These are phyloP conservation scores for Picea sitchensis DNA, from an alignment of 75 land plant species.

Conservation along the genomic window DNA sequence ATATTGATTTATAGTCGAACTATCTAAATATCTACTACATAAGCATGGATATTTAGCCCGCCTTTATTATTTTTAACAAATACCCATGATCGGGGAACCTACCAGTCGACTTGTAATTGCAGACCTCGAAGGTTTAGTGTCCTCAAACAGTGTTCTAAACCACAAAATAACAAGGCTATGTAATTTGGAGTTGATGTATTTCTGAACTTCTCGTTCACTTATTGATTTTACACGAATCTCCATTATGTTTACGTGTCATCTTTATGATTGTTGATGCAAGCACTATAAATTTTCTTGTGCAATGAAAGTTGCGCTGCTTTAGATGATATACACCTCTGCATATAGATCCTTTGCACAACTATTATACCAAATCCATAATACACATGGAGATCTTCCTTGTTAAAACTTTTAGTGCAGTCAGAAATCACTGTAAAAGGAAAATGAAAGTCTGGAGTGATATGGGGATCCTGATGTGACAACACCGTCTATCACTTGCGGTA, in stretches of 20 bases:
- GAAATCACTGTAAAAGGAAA: too few species aligned
- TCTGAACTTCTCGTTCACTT: not conserved
- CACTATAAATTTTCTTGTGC: not conserved
- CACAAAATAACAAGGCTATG: not conserved
- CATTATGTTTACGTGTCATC: too few species aligned
- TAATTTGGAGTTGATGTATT: not conserved
- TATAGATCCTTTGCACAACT: not conserved
- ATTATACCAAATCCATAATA: not conserved
- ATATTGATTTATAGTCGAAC: not conserved
- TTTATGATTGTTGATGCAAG: not conserved
- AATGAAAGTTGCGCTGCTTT: not conserved
- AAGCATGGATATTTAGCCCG: too few species aligned
- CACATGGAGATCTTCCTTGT: too few species aligned
- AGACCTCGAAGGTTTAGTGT: too few species aligned
- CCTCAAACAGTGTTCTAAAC: not conserved
- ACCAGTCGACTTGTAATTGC: not conserved
- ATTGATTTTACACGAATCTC: too few species aligned
- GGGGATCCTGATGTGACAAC: too few species aligned
- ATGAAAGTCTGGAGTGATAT: too few species aligned
- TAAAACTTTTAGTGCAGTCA: too few species aligned
- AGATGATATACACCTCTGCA: not conserved
- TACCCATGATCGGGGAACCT: not conserved
- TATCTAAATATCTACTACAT: not conserved
- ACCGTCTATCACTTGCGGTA: too few species aligned
- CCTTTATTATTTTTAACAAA: not conserved